These are phyloP conservation scores for Tylopilus plumbeoviolaceoides DNA, from an alignment of 768 basidiomycete species.

Conservation along the genomic window DNA sequence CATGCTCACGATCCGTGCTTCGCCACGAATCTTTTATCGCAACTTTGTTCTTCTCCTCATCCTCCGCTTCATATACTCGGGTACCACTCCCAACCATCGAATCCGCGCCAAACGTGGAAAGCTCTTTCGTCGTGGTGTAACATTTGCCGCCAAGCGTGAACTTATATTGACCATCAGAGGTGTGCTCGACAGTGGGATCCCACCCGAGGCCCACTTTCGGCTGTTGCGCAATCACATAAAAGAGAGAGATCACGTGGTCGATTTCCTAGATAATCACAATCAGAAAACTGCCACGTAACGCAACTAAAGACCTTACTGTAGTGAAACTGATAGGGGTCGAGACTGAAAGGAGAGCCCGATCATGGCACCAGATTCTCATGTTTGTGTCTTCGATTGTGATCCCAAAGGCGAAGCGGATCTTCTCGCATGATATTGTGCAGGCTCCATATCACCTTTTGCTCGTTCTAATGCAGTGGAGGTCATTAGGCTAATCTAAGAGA, in stretches of 20 bases:
- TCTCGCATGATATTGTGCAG: conserved; percentile 25
- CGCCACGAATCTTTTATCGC: neutral
- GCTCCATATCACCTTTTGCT: conserved; percentile 25
- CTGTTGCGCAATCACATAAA: neutral
- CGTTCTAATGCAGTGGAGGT: conserved; percentile 4
- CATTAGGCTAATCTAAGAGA: neutral
- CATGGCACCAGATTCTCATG: conserved; percentile 26
- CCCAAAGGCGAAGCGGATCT: conserved; percentile 27
- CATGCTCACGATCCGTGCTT: neutral
- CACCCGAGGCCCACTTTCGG: neutral
- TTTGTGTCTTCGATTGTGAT: conserved; percentile 24
- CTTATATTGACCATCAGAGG: neutral
- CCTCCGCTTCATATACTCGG: neutral
- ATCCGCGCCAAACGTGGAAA: neutral
- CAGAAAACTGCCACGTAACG: neutral
- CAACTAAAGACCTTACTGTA: neutral
- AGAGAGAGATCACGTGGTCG: conserved; percentile 3
- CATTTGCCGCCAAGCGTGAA: neutral
- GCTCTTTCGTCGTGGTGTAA: neutral
- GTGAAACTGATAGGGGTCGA: neutral
- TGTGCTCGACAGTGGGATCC: neutral
- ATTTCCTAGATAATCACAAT: conserved; percentile 1
- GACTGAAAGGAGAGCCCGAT: neutral
- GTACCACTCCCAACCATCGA: neutral
- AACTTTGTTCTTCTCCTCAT: neutral